Evolutionary conservation across 768 basidiomycete genomes (phyloP).

Genomic region (Calvatia gigantea): DNA sequence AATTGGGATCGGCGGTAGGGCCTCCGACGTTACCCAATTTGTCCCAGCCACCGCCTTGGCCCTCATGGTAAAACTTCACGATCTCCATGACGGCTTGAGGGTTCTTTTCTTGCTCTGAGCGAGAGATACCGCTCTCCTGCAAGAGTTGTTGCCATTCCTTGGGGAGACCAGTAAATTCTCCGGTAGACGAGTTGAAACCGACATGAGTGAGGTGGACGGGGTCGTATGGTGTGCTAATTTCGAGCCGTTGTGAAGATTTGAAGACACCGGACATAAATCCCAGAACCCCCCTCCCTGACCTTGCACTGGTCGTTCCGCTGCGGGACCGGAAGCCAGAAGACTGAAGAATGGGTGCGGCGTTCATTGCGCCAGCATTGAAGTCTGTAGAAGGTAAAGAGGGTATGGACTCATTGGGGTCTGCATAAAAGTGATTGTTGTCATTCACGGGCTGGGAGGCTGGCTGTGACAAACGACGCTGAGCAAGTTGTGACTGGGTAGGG

Average conservation of each 20-base stretch:
- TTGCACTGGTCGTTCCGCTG: constrained; percentile 41
- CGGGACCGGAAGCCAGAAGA: constrained; percentile 35
- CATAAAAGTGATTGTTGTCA: constrained; percentile 40
- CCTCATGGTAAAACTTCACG: constrained; percentile 97
- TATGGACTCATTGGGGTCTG: constrained; percentile 41
- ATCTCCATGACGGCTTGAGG: constrained; percentile 98
- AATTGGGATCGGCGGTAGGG: neutral
- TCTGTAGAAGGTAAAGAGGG: constrained; percentile 32
- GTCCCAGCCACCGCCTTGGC: constrained; percentile 78
- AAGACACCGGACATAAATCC: constrained; percentile 71
- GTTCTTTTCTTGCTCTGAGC: constrained; percentile 94
- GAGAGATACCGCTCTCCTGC: constrained; percentile 93
- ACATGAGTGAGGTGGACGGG: constrained; percentile 99
- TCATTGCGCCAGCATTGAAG: constrained; percentile 17
- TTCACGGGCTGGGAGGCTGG: constrained; percentile 30
- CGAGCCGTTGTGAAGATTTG: constrained; percentile 70
- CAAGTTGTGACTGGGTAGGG: constrained; percentile 35
- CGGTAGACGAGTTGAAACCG: constrained; percentile 97
- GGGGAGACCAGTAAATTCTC: constrained; percentile 96
- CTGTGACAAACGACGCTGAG: constrained; percentile 50
- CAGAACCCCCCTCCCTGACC: constrained; percentile 67
- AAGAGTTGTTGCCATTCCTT: constrained; percentile 99
- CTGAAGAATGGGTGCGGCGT: constrained; percentile 17
- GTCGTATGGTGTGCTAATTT: constrained; percentile 98
- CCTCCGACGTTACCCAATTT: constrained; percentile 68